Percentiles rank a stretch among this genome's conserved stretches.
Conservation (phyloP, 345 rosid species). For the Eutrema yunnanense region DNA sequence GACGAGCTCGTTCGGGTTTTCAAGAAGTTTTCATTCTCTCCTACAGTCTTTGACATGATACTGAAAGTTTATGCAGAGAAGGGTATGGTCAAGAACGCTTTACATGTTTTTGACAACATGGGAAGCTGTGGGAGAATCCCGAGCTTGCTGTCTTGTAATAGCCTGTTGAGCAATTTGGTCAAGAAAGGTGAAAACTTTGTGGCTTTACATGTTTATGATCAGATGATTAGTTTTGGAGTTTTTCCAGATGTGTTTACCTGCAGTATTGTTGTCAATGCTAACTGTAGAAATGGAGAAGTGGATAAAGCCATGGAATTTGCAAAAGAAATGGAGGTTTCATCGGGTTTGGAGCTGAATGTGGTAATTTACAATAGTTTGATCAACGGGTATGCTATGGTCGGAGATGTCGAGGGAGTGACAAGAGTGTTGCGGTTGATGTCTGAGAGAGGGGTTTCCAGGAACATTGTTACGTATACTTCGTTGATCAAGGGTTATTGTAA, state of each 20-base stretch:
- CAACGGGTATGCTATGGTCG: slow-evolving; percentile 55
- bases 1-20: slow-evolving; percentile 51
- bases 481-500: slow-evolving; percentile 64
- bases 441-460: slow-evolving; percentile 43
- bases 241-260: slow-evolving; percentile 73
- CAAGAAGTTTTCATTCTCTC: slow-evolving; percentile 52
- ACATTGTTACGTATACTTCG: slow-evolving; percentile 48
- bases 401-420: slow-evolving; percentile 50
- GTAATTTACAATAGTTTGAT: slow-evolving; percentile 72
- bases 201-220: slow-evolving; percentile 64
- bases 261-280: slow-evolving; percentile 64
- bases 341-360: slow-evolving; percentile 57
- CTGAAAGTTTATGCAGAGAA: slow-evolving; percentile 61
- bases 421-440: slow-evolving; percentile 43
- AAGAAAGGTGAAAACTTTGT: slow-evolving; percentile 39
- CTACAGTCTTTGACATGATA: slow-evolving; percentile 74
- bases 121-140: slow-evolving; percentile 50
- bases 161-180: slow-evolving; percentile 64
- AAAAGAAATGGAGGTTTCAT: slow-evolving; percentile 36
- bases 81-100: slow-evolving; percentile 56
- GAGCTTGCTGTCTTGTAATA: slow-evolving; percentile 65
- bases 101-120: slow-evolving; percentile 90
- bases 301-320: slow-evolving; percentile 49
- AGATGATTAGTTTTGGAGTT: slow-evolving; percentile 53
- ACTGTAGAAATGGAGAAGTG: slow-evolving; percentile 50